Evolutionary conservation across 2,329 filamentous ascomycete genomes (phyloP), one percentile per base, ranked within the genome.

Genomic region (Cladophialophora yegresii): DNA sequence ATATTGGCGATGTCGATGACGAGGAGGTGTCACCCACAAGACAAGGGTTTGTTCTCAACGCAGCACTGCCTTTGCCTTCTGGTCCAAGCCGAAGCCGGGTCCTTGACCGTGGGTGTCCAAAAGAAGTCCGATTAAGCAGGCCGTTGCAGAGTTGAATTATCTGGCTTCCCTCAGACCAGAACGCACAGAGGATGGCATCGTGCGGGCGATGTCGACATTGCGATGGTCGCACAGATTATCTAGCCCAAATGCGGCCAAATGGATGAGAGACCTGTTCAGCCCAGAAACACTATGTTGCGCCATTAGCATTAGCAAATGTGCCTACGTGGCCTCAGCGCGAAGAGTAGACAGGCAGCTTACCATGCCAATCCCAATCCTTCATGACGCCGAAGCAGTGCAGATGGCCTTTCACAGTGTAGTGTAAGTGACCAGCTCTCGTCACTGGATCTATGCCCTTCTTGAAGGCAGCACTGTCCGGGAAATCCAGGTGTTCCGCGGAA

Each of bases 371-470:
- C 85, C 86, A 88, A 70, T 89, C 87, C 68, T 83, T 84, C 87
- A 89, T 89, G 40, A 90, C 86, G 43, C 86, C 84, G 6, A 88
- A 78, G 87, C 87, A 90, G 74, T 89, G 87, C 71, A 88, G 75
- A 49, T 80, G 80, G 1, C 87, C 87, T 66, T 84, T 81, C 16
- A 89, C 85, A 1, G 86, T 88, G 71, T 85, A 82, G 53, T 87
- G 84, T 60, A 79, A 78, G 64, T 87, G 82, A 66, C 85, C 78
- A 40, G 79, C 77, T 65, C 80, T 75, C 68, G 57, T 67, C 22
- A 64, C 16, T 13, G 50, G 50, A 40, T 67, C 64, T n/a, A 67
- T 43, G 2, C 58, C 61, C 36, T 61, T 61, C 49, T 58, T 61
- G 40, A 67, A 64, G 10, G 63, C 62, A 4, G 47, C 26, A n/a